Percentiles rank a stretch among this genome's conserved stretches.
Evolutionary conservation across 345 rosid genomes (phyloP).

Genomic region (Euphorbia lathyris): DNA sequence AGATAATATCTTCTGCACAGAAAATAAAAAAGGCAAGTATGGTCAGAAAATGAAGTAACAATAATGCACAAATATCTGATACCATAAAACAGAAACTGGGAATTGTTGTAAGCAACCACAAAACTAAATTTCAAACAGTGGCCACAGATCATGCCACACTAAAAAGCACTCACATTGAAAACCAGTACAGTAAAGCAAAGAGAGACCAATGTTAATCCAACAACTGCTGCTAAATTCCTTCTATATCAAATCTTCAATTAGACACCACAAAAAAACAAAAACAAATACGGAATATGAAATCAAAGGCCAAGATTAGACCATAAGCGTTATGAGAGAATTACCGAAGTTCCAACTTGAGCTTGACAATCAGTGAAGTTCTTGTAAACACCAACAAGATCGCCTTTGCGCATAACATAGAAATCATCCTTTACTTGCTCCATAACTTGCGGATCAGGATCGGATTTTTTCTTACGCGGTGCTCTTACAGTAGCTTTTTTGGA

Average conservation of each 20-base stretch:
- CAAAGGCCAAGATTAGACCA: not conserved
- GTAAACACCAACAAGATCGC: conserved; percentile 74
- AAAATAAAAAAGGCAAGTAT: no score
- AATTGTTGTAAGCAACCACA: not conserved
- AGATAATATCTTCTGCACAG: no score
- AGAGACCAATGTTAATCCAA: not conserved
- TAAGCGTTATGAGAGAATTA: conserved; percentile 15
- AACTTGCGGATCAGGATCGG: conserved; percentile 18
- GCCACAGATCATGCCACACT: not conserved
- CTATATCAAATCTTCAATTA: not conserved
- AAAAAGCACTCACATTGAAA: not conserved
- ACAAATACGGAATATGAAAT: no score
- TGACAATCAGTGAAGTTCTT: conserved; percentile 64
- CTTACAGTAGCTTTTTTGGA: conserved; percentile 30
- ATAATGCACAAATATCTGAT: no score
- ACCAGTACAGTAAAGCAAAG: not conserved
- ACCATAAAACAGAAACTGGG: no score
- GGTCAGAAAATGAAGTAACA: no score
- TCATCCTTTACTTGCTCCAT: conserved; percentile 56
- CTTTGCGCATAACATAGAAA: conserved; percentile 83
- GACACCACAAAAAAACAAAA: no score
- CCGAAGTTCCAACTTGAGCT: conserved; percentile 88
- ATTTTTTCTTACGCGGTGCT: conserved; percentile 26
- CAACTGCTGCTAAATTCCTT: not conserved
- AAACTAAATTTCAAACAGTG: not conserved